Percentiles rank a stretch among this genome's conserved stretches.
Conservation (phyloP, 441 rosid species). For the Euphorbia schlechtendalii region DNA sequence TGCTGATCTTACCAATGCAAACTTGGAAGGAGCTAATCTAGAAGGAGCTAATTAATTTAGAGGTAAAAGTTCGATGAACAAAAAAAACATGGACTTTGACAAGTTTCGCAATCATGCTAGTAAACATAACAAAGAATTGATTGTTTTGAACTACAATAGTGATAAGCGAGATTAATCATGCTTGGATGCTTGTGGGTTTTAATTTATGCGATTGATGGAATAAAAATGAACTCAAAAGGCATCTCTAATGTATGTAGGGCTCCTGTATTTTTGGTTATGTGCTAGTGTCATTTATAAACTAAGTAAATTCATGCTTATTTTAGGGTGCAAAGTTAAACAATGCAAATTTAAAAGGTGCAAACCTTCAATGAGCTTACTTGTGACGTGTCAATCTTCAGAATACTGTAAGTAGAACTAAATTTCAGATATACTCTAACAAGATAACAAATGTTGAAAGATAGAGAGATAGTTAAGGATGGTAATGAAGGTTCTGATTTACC, state of each 20-base stretch:
- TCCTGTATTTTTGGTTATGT: neutral
- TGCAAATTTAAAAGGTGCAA: slow-evolving; percentile 83
- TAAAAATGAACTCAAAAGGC: neutral
- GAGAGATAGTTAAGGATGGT: no score
- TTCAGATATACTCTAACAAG: no score
- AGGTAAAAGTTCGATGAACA: slow-evolving; percentile 38
- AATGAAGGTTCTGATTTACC: no score
- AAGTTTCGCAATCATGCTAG: no score
- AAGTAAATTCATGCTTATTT: slow-evolving; percentile 11
- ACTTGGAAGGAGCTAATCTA: slow-evolving; percentile 84
- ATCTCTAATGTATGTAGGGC: neutral
- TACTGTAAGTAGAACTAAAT: slow-evolving; percentile 44
- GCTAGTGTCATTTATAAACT: neutral
- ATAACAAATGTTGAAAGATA: no score
- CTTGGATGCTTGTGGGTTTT: no score
- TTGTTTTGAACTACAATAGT: no score
- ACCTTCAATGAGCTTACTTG: slow-evolving; percentile 83
- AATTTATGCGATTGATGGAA: no score
- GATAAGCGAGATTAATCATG: no score
- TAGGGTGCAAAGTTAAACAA: slow-evolving; percentile 82
- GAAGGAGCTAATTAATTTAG: slow-evolving; percentile 96
- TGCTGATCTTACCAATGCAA: slow-evolving; percentile 90
- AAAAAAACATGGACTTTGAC: no score
- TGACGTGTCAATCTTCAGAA: slow-evolving; percentile 78
- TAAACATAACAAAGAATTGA: neutral